Evolutionary conservation across 2,329 filamentous ascomycete genomes (phyloP).

Genomic region (Tolypocladium paradoxum): DNA sequence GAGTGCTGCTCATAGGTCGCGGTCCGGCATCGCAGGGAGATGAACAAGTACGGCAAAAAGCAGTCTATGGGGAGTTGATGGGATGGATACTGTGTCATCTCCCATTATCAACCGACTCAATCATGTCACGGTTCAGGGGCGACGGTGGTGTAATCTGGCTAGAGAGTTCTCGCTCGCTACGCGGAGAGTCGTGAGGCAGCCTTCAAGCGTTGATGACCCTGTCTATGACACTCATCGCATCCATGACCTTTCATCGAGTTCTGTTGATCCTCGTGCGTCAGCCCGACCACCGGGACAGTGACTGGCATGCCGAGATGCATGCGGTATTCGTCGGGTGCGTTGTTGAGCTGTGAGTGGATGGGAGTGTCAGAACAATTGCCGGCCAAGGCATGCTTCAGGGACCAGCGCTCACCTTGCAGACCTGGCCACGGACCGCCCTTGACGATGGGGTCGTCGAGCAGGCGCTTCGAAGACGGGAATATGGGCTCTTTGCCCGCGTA

Average conservation of each 20-base stretch:
- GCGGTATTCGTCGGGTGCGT: conserved; percentile 28
- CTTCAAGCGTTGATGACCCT: background rate
- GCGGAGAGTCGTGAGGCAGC: too few species aligned
- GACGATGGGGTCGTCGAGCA: conserved; percentile 34
- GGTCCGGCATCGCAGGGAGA: background rate
- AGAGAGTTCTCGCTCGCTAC: too few species aligned
- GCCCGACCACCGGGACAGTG: conserved; percentile 8
- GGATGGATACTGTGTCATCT: too few species aligned
- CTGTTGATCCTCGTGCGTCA: conserved; percentile 10
- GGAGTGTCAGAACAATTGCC: too few species aligned
- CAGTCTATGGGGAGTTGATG: too few species aligned
- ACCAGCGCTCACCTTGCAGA: conserved; percentile 24
- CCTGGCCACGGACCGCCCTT: conserved; percentile 30
- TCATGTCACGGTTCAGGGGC: too few species aligned
- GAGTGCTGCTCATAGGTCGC: background rate
- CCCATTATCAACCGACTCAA: too few species aligned
- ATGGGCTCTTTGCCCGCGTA: conserved; percentile 45
- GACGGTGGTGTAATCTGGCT: too few species aligned
- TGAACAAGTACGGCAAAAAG: too few species aligned
- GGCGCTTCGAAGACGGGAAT: conserved; percentile 38
- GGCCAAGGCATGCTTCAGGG: background rate
- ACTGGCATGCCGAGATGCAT: conserved; percentile 9
- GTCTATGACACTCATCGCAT: conserved; percentile 8
- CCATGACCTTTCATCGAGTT: conserved; percentile 7
- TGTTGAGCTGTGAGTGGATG: conserved; percentile 14